These are phyloP conservation scores for Toxoplasma gondii DNA, from an alignment of 169 alveolate genomes.

Conservation along the genomic window DNA sequence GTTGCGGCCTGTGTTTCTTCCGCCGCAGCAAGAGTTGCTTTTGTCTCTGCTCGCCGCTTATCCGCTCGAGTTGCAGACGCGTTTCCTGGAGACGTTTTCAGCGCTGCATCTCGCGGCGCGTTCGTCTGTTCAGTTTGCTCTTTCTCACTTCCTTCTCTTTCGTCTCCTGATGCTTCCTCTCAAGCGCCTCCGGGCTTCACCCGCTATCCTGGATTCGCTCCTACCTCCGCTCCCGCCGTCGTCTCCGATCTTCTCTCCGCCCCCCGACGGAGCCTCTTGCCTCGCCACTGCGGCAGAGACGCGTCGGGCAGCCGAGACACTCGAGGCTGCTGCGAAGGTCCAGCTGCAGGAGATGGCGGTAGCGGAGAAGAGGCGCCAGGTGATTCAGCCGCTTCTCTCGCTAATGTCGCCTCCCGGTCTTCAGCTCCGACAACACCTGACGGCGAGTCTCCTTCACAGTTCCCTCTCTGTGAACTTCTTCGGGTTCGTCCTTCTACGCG, in stretches of 20 bases:
- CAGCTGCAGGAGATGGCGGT: not conserved
- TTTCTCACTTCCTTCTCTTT: not conserved
- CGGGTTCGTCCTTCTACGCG: not conserved
- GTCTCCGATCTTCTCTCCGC: not conserved
- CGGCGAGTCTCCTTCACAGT: not conserved
- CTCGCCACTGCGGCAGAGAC: not conserved
- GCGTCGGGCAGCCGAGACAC: not conserved
- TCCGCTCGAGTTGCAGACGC: not conserved
- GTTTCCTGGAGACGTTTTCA: not conserved
- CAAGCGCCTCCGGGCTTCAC: not conserved
- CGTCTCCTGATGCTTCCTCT: not conserved
- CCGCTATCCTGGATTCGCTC: not conserved
- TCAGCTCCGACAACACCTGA: slow-evolving; percentile 12
- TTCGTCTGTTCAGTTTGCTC: slow-evolving; percentile 3
- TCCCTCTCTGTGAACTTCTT: slow-evolving; percentile 1
- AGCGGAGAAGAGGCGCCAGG: not conserved
- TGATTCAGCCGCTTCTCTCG: not conserved
- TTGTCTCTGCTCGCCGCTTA: not conserved
- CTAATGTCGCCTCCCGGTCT: not conserved
- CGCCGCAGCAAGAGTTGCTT: slow-evolving; percentile 36
- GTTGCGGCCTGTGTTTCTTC: slow-evolving; percentile 27
- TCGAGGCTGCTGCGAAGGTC: not conserved
- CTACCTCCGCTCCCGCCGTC: not conserved
- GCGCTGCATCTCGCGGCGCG: not conserved
- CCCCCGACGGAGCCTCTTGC: not conserved